These are phyloP conservation scores for Calonectria hawksworthii DNA, from an alignment of 2,329 filamentous ascomycete species.

Conservation along the genomic window DNA sequence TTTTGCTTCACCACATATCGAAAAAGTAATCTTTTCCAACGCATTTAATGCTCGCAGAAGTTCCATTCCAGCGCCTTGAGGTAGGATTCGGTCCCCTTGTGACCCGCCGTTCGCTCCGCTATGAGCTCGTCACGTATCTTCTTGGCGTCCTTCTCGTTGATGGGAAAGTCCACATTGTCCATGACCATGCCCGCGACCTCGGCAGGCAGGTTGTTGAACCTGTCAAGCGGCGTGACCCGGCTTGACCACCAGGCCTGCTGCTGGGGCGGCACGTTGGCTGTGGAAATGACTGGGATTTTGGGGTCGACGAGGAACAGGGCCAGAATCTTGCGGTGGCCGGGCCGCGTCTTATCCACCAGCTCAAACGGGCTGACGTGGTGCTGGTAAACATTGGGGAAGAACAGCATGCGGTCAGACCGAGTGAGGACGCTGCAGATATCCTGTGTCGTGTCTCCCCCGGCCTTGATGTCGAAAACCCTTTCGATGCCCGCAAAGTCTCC, in stretches of 20 bases:
- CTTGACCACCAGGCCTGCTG: slow-evolving; percentile 55
- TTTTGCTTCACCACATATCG: too few species aligned
- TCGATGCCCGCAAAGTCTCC: slow-evolving; percentile 51
- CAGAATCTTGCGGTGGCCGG: slow-evolving; percentile 72
- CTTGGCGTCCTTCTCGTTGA: slow-evolving; percentile 41
- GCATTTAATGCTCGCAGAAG: slow-evolving; percentile 45
- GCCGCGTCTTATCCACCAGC: slow-evolving; percentile 63
- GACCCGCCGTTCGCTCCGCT: slow-evolving; percentile 40
- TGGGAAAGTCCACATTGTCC: slow-evolving; percentile 41
- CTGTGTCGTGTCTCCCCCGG: slow-evolving; percentile 42
- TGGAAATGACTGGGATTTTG: slow-evolving; percentile 57
- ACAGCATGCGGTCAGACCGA: slow-evolving; percentile 62
- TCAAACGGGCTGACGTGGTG: slow-evolving; percentile 66
- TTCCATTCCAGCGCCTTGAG: slow-evolving; percentile 28
- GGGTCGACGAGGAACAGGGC: slow-evolving; percentile 75
- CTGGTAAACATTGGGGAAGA: slow-evolving; percentile 69
- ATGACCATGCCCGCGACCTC: slow-evolving; percentile 41
- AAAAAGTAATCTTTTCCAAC: too few species aligned
- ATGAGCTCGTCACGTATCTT: slow-evolving; percentile 43
- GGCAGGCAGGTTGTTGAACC: slow-evolving; percentile 31
- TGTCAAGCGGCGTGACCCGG: neutral
- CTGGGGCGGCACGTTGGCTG: slow-evolving; percentile 61
- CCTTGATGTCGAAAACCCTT: slow-evolving; percentile 52
- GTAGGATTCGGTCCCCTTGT: slow-evolving; percentile 1
- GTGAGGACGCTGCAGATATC: slow-evolving; percentile 63